Base-by-base conservation (phyloP, 2,329 filamentous ascomycete species). In the Claviceps digitariae region DNA sequence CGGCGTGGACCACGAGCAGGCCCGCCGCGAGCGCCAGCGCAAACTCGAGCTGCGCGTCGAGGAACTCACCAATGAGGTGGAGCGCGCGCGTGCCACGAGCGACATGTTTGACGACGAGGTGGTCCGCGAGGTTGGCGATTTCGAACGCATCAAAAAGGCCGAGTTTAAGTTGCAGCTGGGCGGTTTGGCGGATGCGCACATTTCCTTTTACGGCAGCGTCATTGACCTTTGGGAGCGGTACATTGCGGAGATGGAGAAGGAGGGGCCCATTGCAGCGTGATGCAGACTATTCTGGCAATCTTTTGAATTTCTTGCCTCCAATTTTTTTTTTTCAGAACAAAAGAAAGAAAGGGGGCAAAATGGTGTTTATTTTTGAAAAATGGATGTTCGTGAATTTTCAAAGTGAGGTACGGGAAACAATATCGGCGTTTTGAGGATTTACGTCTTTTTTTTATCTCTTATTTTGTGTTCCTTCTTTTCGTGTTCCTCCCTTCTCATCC, bases 91-190 rank as follows among this genome's bases (percentile, higher is more conserved):
- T 69, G 86, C 84, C 64, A 88, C 86, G 15, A 89, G 84, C 50
- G 90, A 97, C 69, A 84, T 89, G 65, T 98, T 98, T 63, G 93
- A 96, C 68, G 90, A 96, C 65, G 90, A 96, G 69, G 91, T 96
- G 1, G 86, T 97, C 45, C 86, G 87, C 63, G 93, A 98, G 67
- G 87, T 96, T 1, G 79, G 79, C 21, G 90, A 96, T 65, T 98
- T 98, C 70, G 93, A 98, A 72, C 81, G 90, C 54, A 97, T 97
- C 75, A 98, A 98, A 75, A 83, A 88, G 41, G 76, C 87, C 44
- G 91, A 98, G 74, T 94, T 98, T 69, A 87, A 88, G 67, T 80
- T 85, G 58, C 90, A 93, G 60, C 76, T 98, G 50, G 89, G 88
- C 2, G 83, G 81, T 2, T 70, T 98, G 49, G 89, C 91, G 0